phyloP scores from a whole-genome alignment of 2,329 filamentous ascomycete species.

The Phialophora verrucosa region DNA sequence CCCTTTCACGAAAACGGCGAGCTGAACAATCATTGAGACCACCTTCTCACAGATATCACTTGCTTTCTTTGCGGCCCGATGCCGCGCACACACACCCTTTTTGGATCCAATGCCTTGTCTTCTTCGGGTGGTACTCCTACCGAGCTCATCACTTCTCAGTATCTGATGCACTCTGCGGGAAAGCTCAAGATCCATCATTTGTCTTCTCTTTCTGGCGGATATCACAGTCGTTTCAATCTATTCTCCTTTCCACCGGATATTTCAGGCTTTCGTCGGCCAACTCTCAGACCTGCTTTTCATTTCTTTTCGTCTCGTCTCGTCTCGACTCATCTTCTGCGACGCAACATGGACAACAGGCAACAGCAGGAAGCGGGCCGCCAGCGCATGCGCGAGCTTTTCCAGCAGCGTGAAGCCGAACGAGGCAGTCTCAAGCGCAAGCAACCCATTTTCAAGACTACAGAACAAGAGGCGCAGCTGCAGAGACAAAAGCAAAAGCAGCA shows the following conservation, averaged over 20 bases:
- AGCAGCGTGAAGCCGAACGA: conserved; percentile 7
- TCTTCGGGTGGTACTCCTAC: neutral
- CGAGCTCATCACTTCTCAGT: neutral
- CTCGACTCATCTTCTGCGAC: neutral
- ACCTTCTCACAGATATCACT: neutral
- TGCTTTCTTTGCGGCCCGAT: neutral
- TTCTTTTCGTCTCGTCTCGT: neutral
- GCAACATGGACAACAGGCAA: neutral
- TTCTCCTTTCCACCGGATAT: neutral
- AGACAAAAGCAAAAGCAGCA: neutral
- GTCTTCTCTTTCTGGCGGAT: neutral
- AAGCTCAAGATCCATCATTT: neutral
- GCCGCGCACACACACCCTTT: neutral
- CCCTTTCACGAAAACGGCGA: neutral
- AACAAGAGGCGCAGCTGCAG: neutral
- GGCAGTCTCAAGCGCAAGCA: conserved; percentile 10
- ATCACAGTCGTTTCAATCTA: neutral
- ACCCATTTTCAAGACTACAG: conserved; percentile 6
- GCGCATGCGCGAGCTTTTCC: conserved; percentile 3
- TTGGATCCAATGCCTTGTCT: neutral
- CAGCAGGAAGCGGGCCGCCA: neutral
- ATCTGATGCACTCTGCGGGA: neutral
- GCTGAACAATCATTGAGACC: neutral
- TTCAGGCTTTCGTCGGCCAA: neutral
- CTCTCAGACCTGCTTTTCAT: neutral